These are phyloP conservation scores for Adansonia grandidieri DNA, from an alignment of 441 rosid species.

Conservation along the genomic window DNA sequence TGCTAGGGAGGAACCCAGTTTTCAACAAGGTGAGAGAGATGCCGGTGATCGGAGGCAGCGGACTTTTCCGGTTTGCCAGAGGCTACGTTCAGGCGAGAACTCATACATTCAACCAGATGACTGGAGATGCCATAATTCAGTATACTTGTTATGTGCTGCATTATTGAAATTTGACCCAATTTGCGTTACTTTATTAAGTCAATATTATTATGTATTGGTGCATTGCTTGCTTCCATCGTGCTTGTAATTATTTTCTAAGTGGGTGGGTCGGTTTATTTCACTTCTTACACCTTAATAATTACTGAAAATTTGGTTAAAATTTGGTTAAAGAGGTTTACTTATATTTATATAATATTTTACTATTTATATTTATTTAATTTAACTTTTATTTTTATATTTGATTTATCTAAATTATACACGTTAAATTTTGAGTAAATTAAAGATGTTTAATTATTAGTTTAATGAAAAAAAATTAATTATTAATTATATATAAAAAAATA, in stretches of 20 bases:
- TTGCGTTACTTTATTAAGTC: not conserved
- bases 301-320: no score
- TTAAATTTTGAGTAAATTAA: no score
- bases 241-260: not conserved
- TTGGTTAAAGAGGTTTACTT: no score
- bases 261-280: not conserved
- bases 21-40: slow-evolving; percentile 57
- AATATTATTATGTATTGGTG: not conserved
- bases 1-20: slow-evolving; percentile 60
- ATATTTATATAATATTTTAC: no score
- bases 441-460: no score
- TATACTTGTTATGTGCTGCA: slow-evolving; percentile 61
- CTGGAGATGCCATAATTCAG: slow-evolving; percentile 58
- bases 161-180: slow-evolving; percentile 41
- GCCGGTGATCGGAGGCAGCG: slow-evolving; percentile 80
- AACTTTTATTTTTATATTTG: no score
- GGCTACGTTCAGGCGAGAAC: slow-evolving; percentile 63
- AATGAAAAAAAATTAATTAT: no score
- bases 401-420: no score
- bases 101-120: slow-evolving; percentile 30
- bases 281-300: not conserved
- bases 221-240: not conserved
- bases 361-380: no score
- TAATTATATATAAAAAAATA: no score
- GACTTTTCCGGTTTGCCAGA: slow-evolving; percentile 65